These are phyloP conservation scores for Auricularia auricula-judae DNA, from an alignment of 768 basidiomycete genomes.

Conservation along the genomic window DNA sequence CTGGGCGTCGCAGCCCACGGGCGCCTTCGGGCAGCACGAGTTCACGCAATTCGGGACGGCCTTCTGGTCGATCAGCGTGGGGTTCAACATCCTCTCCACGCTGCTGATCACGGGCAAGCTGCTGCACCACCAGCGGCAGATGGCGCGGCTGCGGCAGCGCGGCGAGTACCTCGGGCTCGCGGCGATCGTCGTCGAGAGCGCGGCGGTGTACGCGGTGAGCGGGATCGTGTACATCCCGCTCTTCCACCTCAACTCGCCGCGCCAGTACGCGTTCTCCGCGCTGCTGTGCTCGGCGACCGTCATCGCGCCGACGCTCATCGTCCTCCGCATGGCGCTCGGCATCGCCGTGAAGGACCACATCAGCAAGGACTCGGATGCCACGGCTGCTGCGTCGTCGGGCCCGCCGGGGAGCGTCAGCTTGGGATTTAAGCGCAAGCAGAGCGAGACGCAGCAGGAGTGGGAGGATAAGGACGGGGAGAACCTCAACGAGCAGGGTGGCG, in stretches of 20 bases:
- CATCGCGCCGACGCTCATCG: neutral
- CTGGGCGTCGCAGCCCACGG: neutral
- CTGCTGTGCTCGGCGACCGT: neutral
- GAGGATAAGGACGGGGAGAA: no score
- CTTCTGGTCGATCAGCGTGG: conserved; percentile 15
- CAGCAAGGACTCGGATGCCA: no score
- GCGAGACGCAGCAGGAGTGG: no score
- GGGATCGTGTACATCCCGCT: conserved; percentile 21
- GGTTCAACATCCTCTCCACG: conserved; percentile 23
- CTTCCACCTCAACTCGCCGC: conserved; percentile 14
- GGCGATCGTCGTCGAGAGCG: conserved; percentile 26
- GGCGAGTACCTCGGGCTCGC: neutral
- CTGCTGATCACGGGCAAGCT: conserved; percentile 23
- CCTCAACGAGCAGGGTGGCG: no score
- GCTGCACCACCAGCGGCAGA: conserved; percentile 1
- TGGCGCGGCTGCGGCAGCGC: conserved; percentile 14
- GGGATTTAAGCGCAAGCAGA: no score
- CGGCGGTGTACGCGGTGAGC: conserved; percentile 18
- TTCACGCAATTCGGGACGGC: neutral
- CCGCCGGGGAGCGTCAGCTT: no score
- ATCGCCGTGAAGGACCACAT: neutral
- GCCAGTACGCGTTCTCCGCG: neutral
- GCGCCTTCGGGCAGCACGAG: neutral
- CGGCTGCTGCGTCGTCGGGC: no score
- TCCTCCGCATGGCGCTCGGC: neutral